Evolutionary conservation across 139 green algal genomes (phyloP), one percentile per base, ranked within the genome.

Genomic region (Volvox reticuliferus): DNA sequence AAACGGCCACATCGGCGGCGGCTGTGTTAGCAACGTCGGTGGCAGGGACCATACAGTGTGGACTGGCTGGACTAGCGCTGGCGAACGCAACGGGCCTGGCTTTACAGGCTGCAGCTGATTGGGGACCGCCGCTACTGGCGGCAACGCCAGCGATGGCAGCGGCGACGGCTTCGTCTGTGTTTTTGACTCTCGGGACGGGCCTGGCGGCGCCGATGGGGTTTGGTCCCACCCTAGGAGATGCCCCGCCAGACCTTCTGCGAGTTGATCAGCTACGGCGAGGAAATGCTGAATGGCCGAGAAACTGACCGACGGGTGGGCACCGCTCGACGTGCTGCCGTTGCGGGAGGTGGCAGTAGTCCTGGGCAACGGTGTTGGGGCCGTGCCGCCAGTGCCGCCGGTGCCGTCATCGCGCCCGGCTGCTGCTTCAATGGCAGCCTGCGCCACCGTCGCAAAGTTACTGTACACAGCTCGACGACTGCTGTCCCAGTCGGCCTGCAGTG

Each of bases 401-500:
- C 68, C 71, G 20, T 9, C 71, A 32, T 35, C 71, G 67, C 28
- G 22, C n/a, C 33, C 33, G 78, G 36, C 36, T 16, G 63, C 78
- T 68, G 78, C n/a, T 2, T 0, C 35, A 26, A 35, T 65, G 32
- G 65, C 82, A 12, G 33, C 82, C 61, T 88, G 24, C 0, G 82
- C 82, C 21, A 88, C 33, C 5, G 32, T 32, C 5, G 63, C 14
- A 32, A 67, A 79, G 1, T 65, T 79, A 19, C 35, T 36, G 82
- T 79, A 88, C 63, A 88, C 82, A 16, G 1, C 35, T 17, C 82
- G 82, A 0, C 82, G 82, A 63, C 33, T 65, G 9, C 16, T 79
- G 82, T 88, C 82, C 82, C 81, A 87, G 61, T 30, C n/a, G 1
- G 61, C 61, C 81, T 87, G 81, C 30, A 55, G 44, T 55, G 44